Evolutionary conservation across 768 basidiomycete species (phyloP), one percentile per base, ranked within the genome.

Genomic region (Lanmaoa rubissima): DNA sequence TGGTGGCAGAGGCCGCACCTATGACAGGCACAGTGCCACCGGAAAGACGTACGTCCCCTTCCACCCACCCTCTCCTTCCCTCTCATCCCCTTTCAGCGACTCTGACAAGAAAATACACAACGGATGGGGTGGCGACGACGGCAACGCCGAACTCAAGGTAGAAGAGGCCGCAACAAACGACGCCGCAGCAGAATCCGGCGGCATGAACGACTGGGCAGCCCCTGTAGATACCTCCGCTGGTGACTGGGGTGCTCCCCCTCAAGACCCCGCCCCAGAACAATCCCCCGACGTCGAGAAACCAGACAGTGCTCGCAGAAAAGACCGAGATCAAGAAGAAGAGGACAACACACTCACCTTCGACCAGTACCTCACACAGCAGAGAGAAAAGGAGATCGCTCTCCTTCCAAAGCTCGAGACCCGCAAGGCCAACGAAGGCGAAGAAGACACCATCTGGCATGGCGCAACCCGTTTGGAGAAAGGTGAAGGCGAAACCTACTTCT

Each of bases 121-220:
- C 69, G 88, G 87, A 62, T 98, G 96, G 96, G 96, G 96, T 61
- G 92, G 90, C 41, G 92, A 94, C 61, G 91, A 94, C 65, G 93
- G 90, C 64, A 81, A 78, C 63, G 73, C 88, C 39, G 96, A 98
- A 75, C 81, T 92, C 67, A 87, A 87, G 76, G 81, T 79, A 35
- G 95, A 98, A 72, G 75, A 84, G 57, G 87, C 83, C 31, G 96
- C 88, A 52, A 81, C 75, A 46, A 78, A 72, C 61, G 94, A 96
- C 68, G 91, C 86, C 40, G 78, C 75, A 24, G 79, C 72, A 24
- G 89, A 90, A 67, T 59, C 69, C 5, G 48, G 53, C 24, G 53
- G 50, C 21, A 14, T 66, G 43, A 69, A 73, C 48, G 69, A 70
- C 39, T 82, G 81, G 81, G 77, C 65, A 55, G 36, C 53, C n/a